Conservation (phyloP, 2,329 filamentous ascomycete genomes). For the Colletotrichum lindemuthianum region DNA sequence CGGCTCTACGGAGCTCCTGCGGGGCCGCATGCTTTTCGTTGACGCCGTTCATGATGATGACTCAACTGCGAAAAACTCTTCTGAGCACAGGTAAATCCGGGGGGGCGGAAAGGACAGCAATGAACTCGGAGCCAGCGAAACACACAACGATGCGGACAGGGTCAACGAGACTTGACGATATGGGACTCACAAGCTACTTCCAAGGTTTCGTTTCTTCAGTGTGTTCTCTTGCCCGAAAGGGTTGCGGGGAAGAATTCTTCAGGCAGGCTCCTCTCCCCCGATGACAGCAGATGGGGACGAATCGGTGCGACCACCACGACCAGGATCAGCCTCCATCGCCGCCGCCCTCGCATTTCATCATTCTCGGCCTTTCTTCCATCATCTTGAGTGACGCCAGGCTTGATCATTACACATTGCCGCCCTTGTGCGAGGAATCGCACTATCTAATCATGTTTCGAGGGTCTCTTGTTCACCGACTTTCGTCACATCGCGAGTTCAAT, state of each 20-base stretch:
- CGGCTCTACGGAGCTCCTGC: conserved; percentile 49
- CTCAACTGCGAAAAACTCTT: conserved; percentile 15
- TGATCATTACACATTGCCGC: no score
- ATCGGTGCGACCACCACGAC: conserved; percentile 25
- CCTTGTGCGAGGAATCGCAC: no score
- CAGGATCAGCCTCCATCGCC: conserved; percentile 14
- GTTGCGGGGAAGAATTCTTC: conserved; percentile 17
- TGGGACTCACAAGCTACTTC: no score
- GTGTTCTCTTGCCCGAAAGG: not conserved
- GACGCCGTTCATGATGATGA: conserved; percentile 30
- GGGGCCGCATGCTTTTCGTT: conserved; percentile 26
- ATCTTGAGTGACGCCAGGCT: not conserved
- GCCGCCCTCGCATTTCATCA: conserved; percentile 22
- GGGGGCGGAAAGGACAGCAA: no score
- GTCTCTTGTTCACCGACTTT: no score
- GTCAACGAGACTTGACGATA: not conserved
- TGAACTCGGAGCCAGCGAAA: no score
- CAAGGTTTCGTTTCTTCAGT: not conserved
- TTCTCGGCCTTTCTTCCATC: conserved; percentile 12
- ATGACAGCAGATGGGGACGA: conserved; percentile 31
- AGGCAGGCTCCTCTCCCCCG: conserved; percentile 3
- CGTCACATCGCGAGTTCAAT: no score
- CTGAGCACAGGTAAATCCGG: not conserved
- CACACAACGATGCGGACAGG: no score
- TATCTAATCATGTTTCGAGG: no score